Evolutionary conservation across 148 eudicot genomes (phyloP).

Genomic region (Diospyros kaki): DNA sequence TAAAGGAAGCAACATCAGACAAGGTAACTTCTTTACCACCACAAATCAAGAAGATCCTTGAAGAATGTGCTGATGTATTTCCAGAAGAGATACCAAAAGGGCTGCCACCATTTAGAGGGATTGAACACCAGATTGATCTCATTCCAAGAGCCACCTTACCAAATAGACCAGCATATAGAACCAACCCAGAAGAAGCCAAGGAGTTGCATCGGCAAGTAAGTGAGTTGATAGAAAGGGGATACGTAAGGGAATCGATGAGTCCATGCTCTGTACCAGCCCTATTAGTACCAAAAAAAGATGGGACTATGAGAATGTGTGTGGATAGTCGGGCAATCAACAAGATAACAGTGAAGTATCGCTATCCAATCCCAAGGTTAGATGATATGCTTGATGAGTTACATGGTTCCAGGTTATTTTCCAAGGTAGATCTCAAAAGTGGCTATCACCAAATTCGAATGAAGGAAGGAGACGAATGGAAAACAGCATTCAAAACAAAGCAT

Average conservation of each 20-base stretch:
- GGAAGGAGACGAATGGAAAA: neutral
- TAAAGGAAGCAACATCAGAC: neutral
- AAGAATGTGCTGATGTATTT: neutral
- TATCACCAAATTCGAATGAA: neutral
- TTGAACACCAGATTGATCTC: neutral
- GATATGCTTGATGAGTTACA: neutral
- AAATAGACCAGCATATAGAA: neutral
- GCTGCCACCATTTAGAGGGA: neutral
- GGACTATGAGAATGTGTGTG: neutral
- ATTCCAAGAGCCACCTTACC: neutral
- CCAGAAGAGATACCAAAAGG: neutral
- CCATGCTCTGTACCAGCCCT: too few relatives aligned
- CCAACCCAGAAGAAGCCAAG: neutral
- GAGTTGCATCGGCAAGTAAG: too few relatives aligned
- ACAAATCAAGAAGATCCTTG: neutral
- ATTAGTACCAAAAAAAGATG: neutral
- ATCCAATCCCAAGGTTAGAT: neutral
- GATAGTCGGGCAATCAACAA: neutral
- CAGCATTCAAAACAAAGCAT: neutral
- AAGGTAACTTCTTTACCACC: neutral
- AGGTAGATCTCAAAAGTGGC: neutral
- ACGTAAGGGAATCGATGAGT: too few relatives aligned
- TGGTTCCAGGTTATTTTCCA: neutral
- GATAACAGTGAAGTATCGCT: neutral
- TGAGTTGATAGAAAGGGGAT: too few relatives aligned